Conservation (phyloP, 1,139 yeast genomes). For the Yamadazyma membranifaciens region DNA sequence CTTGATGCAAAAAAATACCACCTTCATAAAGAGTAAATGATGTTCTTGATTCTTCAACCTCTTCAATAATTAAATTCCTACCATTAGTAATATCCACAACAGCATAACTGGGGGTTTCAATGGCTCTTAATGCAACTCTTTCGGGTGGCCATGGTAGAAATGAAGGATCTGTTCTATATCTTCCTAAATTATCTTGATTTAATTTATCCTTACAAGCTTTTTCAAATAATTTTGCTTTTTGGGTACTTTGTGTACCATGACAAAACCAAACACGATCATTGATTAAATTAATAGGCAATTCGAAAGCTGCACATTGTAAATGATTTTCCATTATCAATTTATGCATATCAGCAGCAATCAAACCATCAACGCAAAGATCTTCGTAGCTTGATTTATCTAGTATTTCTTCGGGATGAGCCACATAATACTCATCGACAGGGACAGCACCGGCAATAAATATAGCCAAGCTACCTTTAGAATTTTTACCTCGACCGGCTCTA, state of each 20-base stretch:
- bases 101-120: conserved; percentile 76
- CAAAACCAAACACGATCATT: conserved; percentile 60
- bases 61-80: conserved; percentile 77
- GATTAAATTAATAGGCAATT: conserved; percentile 57
- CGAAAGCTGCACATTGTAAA: conserved; percentile 93
- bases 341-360: conserved; percentile 35
- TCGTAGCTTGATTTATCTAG: conserved; percentile 42
- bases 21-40: conserved; percentile 94
- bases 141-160: conserved; percentile 81
- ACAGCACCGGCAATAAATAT: conserved; percentile 79
- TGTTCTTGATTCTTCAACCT: conserved; percentile 85
- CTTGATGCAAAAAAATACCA: conserved; percentile 92
- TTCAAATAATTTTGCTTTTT: conserved; percentile 31
- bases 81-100: conserved; percentile 84
- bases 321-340: conserved; percentile 66
- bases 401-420: conserved; percentile 67
- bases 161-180: conserved; percentile 56
- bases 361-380: conserved; percentile 42
- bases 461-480: conserved; percentile 64
- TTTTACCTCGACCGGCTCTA: conserved; percentile 84
- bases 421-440: conserved; percentile 84
- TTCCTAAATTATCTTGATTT: conserved; percentile 48
- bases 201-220: conserved; percentile 45
- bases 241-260: conserved; percentile 29
- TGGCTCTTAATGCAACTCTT: conserved; percentile 73